Base-by-base conservation (phyloP, 495 filamentous ascomycete species). In the Mytilinidion resinicola region DNA sequence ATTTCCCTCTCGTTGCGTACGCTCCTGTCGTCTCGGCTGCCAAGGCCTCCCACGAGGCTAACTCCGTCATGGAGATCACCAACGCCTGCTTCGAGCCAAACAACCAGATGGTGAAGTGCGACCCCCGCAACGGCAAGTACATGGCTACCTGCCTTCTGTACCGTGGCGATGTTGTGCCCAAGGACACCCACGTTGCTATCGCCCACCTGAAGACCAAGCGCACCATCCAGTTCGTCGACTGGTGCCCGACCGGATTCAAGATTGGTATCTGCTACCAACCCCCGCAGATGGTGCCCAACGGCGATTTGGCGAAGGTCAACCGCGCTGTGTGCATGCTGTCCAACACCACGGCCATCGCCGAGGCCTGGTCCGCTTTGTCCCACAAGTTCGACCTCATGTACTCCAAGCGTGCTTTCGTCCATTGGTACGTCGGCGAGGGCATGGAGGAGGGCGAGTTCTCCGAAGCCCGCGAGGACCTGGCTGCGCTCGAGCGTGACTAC, bases 361-460 rank as follows among this genome's bases (percentile, higher is more conserved):
- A 98, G 80, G 93, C 93, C 56, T 98, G 93, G 93, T 90, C 90
- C 49, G 89, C 92, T 67, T 87, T 98, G 52, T 95, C 92, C 55
- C 86, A 88, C 83, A 98, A 98, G 78, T 98, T 98, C 78, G 93
- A 98, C 67, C 90, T 98, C 71, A 98, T 98, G 93, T 97, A 97
- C 83, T 91, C 91, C 73, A 98, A 98, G 85, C 93, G 93, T 76
- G 93, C 93, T 55, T 98, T 98, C 79, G 93, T 98, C 51, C 93
- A 98, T 78, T 98, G 93, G 93, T 98, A 98, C 69, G 93, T 98
- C 73, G 93, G 93, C 78, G 93, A 98, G 82, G 93, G 93, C 84
- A 98, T 98, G 93, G 93, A 98, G 81, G 93, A 98, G 76, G 93
- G 93, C 71, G 93, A 98, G 76, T 98, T 98, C 82, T 95, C 90